A percentile compares a stretch with the other conserved stretches of the same genome.
These are phyloP conservation scores for Sphagnum fallax DNA, from an alignment of 228 moss, liverwort and hornwort species.

Conservation along the genomic window DNA sequence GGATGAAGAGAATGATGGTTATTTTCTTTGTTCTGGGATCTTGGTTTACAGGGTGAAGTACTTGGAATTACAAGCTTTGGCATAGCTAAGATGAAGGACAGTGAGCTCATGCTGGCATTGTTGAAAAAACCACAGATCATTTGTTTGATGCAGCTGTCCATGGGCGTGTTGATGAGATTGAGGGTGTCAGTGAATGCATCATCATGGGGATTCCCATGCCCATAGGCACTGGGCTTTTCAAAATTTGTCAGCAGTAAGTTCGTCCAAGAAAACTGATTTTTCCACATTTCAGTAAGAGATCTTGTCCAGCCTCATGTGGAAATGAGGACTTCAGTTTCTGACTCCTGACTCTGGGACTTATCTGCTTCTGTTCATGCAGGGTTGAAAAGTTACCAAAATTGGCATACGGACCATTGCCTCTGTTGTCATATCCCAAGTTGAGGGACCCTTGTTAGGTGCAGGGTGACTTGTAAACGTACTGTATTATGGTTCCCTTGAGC, in stretches of 20 bases:
- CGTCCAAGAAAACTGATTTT: background rate
- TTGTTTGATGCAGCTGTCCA: constrained; percentile 95
- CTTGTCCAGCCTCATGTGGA: background rate
- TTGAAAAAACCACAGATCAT: constrained; percentile 97
- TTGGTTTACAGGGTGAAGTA: constrained; percentile 74
- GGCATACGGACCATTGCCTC: constrained; percentile 64
- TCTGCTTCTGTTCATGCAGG: constrained; percentile 25
- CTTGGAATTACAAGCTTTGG: constrained; percentile 97
- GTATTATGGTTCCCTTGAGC: background rate
- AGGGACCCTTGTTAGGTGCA: background rate
- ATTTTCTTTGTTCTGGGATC: too few relatives aligned
- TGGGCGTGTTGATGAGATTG: constrained; percentile 90
- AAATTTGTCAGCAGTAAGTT: constrained; percentile 88
- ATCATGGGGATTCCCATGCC: constrained; percentile 99
- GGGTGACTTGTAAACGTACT: background rate
- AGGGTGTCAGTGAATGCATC: constrained; percentile 98
- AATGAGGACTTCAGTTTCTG: background rate
- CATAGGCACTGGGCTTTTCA: constrained; percentile 93
- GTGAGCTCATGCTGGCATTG: constrained; percentile 94
- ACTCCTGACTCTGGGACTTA: background rate
- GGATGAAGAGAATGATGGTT: too few relatives aligned
- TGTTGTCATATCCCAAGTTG: constrained; percentile 35
- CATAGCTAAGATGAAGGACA: constrained; percentile 99
- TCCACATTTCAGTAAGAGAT: background rate
- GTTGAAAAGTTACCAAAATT: constrained; percentile 72